These are phyloP conservation scores for Meyerozyma athensensis DNA, from an alignment of 1,139 yeast genomes.

Conservation along the genomic window DNA sequence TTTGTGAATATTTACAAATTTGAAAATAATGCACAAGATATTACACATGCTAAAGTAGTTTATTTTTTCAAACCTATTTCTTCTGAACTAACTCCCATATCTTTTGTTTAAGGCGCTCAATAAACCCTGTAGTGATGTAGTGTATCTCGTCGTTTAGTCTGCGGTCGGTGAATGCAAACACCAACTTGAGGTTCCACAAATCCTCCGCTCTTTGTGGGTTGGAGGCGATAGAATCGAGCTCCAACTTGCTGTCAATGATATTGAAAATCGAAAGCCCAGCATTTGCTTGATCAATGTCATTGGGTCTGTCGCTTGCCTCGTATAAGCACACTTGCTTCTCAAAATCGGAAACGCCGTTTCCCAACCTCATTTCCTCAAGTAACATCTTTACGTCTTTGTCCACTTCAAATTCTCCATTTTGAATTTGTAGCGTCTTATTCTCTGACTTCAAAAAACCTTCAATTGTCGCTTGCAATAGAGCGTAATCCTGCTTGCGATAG, in stretches of 20 bases:
- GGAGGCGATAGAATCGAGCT: constrained; percentile 41
- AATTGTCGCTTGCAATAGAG: constrained; percentile 32
- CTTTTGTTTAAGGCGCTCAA: constrained; percentile 46
- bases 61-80: too few relatives aligned
- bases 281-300: constrained; percentile 14
- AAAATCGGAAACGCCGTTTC: constrained; percentile 23
- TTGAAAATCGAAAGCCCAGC: constrained; percentile 36
- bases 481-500: constrained; percentile 42
- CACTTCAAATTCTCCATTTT: constrained; percentile 24
- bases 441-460: constrained; percentile 34
- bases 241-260: constrained; percentile 54
- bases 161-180: constrained; percentile 59
- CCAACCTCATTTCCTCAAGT: constrained; percentile 19
- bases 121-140: constrained; percentile 44
- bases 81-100: constrained; percentile 25
- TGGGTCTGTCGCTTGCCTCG: constrained; percentile 19
- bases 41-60: too few relatives aligned
- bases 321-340: constrained; percentile 33
- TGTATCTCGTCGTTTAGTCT: constrained; percentile 26
- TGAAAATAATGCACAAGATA: too few relatives aligned
- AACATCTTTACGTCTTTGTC: constrained; percentile 22
- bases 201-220: constrained; percentile 49
- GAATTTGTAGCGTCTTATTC: constrained; percentile 26
- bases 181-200: constrained; percentile 59
- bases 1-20: too few relatives aligned